Percentiles rank a stretch among this genome's conserved stretches.
Conservation (phyloP, 495 filamentous ascomycete genomes). For the Cladorrhinum samala region DNA sequence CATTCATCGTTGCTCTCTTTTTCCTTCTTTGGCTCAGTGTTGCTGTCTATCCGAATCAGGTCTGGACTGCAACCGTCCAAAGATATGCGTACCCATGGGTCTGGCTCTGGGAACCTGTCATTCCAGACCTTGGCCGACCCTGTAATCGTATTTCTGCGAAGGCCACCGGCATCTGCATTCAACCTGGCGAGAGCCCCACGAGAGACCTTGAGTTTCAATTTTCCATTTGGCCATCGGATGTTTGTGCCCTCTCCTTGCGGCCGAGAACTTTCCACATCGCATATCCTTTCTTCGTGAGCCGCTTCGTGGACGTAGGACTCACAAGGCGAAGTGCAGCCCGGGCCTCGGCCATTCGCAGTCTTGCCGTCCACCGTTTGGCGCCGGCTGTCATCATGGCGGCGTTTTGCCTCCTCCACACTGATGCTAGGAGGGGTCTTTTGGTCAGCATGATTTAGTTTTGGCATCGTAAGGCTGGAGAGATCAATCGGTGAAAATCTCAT, state of each 20-base stretch:
- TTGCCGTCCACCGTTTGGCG: no score
- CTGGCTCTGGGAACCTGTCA: neutral
- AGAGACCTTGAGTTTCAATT: constrained; percentile 22
- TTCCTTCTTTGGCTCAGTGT: neutral
- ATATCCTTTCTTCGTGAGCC: neutral
- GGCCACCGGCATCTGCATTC: neutral
- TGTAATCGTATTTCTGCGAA: neutral
- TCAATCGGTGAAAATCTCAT: constrained; percentile 1
- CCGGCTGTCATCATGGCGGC: no score
- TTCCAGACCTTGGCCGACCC: neutral
- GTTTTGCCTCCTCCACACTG: neutral
- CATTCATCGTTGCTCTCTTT: neutral
- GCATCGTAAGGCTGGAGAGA: neutral
- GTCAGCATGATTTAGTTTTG: neutral
- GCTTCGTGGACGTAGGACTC: neutral
- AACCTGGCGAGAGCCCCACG: constrained; percentile 18
- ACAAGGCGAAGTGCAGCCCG: no score
- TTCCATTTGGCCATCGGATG: constrained; percentile 1
- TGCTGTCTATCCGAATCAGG: neutral
- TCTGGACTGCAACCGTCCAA: neutral
- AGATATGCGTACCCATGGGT: neutral
- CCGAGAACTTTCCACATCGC: neutral
- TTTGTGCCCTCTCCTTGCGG: neutral
- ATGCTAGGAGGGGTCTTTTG: neutral
- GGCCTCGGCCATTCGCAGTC: no score